A percentile compares a stretch with the other conserved stretches of the same genome.
Evolutionary conservation across 2,329 filamentous ascomycete genomes (phyloP).

Genomic region (Arthrobotrys iridis): DNA sequence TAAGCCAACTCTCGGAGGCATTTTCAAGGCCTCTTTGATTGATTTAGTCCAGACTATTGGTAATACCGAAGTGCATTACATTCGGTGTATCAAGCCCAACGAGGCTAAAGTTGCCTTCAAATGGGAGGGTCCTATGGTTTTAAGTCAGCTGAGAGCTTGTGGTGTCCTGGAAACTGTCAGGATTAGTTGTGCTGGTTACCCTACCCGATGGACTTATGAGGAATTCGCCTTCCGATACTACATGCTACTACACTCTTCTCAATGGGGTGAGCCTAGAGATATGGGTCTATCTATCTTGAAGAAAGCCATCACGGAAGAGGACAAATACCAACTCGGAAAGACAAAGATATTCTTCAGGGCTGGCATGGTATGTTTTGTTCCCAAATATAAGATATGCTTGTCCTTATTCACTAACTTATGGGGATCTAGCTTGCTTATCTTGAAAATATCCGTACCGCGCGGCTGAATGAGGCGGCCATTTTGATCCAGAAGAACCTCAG

Average conservation of each 20-base stretch:
- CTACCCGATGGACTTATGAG: slow-evolving; percentile 97
- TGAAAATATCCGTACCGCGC: slow-evolving; percentile 88
- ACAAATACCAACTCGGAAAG: slow-evolving; percentile 97
- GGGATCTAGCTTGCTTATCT: slow-evolving; percentile 77
- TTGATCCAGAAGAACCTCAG: slow-evolving; percentile 99
- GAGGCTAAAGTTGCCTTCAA: slow-evolving; percentile 97
- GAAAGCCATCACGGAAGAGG: slow-evolving; percentile 74
- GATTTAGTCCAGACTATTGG: slow-evolving; percentile 98
- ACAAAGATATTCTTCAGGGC: slow-evolving; percentile 99
- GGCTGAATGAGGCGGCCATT: slow-evolving; percentile 91
- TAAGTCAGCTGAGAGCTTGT: slow-evolving; percentile 95
- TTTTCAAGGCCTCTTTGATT: slow-evolving; percentile 98
- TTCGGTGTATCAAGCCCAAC: slow-evolving; percentile 98
- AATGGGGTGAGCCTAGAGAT: slow-evolving; percentile 86
- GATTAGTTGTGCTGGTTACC: slow-evolving; percentile 96
- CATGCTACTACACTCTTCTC: slow-evolving; percentile 88
- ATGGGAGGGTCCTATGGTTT: slow-evolving; percentile 98
- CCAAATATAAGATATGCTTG: slow-evolving; percentile 2
- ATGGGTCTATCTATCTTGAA: slow-evolving; percentile 94
- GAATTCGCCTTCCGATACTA: slow-evolving; percentile 98
- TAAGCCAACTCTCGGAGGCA: slow-evolving; percentile 96
- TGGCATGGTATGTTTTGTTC: slow-evolving; percentile 72
- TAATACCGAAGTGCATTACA: slow-evolving; percentile 98
- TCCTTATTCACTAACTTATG: slow-evolving; percentile 10
- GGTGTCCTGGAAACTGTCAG: slow-evolving; percentile 98